Base-by-base conservation (phyloP, 2,329 filamentous ascomycete genomes). In the Paraphoma chrysanthemicola region DNA sequence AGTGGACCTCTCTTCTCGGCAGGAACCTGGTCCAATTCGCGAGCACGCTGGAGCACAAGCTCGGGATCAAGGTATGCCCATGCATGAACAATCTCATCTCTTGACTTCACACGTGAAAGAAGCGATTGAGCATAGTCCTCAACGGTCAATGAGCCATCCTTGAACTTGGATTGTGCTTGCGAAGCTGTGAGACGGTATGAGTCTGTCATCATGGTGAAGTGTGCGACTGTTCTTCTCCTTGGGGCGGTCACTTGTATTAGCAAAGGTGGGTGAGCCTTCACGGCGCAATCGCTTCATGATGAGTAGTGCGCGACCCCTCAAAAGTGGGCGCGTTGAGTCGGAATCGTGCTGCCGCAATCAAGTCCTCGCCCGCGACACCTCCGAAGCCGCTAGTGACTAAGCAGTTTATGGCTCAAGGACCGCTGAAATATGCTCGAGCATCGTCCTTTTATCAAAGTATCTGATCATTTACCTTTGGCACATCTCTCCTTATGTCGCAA, bases 21-120 rank as follows among this genome's bases (percentile, higher is more conserved):
- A 0, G 85, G 82, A 2, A 87, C 60, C 23, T 73, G 59, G 63
- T 88, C 86, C 0, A 88, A 78, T 10, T 70, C 70, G 43, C 71
- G 76, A 0, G 86, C 86, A 54, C 83, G 80, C 14, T 75, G 64
- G 1, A 87, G 71, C 2, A 87, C 80, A n/a, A 77, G 59, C 9
- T 67, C 63, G 2, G 66, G 57, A 16, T 71, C 56, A 9, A 75
- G 64, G 45, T 71, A 71, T 33, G 70, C 71, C 71, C 72, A 74
- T 17, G 72, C 72, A 18, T 73, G 57, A 8, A 68, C 64, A 29
- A 54, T 54, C 2, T 62, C 48, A 28, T 75, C 68, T 28, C 72
- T 65, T 8, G 59, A 48, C 39, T 63, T 49, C 12, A 74, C 63
- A n/a, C 72, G 69, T 12, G 44, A 17, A 33, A 53, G 29, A 11